A percentile compares a stretch with the other conserved stretches of the same genome.
Conservation (phyloP, 805 yeast species). For the Cyberlindnera euphorbiiphila region DNA sequence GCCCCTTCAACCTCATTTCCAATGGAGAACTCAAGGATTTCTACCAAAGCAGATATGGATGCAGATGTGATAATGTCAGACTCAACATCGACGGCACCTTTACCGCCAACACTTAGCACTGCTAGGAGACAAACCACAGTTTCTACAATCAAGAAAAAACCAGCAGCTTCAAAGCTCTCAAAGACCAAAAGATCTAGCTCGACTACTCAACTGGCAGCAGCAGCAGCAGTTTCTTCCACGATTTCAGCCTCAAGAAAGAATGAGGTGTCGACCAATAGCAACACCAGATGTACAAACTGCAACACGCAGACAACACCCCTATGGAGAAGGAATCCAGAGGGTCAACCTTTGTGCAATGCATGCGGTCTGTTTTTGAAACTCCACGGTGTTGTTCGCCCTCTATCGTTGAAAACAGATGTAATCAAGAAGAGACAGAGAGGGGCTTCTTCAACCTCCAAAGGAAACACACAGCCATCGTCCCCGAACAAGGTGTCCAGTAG, state of each 20-base stretch:
- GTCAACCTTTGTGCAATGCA: conserved; percentile 92
- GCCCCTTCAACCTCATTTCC: conserved; percentile 19
- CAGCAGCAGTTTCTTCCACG: conserved; percentile 5
- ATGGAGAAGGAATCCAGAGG: conserved; percentile 92
- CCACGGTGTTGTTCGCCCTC: conserved; percentile 93
- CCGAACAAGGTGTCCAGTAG: conserved; percentile 13
- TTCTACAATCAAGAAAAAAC: conserved; percentile 25
- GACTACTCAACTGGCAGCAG: conserved; percentile 16
- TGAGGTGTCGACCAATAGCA: conserved; percentile 18
- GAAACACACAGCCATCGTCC: conserved; percentile 17
- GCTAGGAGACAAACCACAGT: conserved; percentile 21
- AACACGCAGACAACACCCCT: conserved; percentile 89
- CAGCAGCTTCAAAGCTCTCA: conserved; percentile 19
- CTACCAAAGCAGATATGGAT: conserved; percentile 7
- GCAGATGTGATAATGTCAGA: conserved; percentile 15
- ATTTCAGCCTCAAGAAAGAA: conserved; percentile 6
- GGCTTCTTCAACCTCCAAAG: conserved; percentile 24
- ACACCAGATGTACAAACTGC: conserved; percentile 72
- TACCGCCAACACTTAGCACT: conserved; percentile 21
- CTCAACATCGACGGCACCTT: conserved; percentile 3
- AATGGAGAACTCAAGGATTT: background rate
- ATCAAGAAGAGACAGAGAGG: conserved; percentile 86
- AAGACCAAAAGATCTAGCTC: conserved; percentile 23
- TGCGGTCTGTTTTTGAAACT: conserved; percentile 90
- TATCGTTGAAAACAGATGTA: conserved; percentile 86